Percentiles rank a stretch among this genome's conserved stretches.
phyloP scores from a whole-genome alignment of 1,284 basidiomycete genomes.

The Paramarasmius palmivorus region DNA sequence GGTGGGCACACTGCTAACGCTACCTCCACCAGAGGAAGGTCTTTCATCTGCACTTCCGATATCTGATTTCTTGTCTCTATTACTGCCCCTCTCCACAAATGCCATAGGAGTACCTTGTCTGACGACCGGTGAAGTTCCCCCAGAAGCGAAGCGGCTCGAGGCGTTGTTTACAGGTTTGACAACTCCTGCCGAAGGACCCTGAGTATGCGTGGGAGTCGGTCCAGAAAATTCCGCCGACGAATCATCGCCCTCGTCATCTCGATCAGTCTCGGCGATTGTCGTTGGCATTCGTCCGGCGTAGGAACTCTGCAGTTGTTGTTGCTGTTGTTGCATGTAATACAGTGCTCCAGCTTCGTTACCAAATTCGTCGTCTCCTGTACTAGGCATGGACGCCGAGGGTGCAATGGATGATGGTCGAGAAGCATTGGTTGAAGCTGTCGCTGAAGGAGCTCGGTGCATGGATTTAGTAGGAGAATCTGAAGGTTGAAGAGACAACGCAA shows the following conservation, averaged over 20 bases:
- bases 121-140: slow-evolving; percentile 20
- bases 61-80: neutral
- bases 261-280: slow-evolving; percentile 36
- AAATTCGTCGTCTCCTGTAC: slow-evolving; percentile 38
- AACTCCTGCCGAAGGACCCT: neutral
- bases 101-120: slow-evolving; percentile 42
- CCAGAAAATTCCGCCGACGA: slow-evolving; percentile 12
- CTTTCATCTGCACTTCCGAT: slow-evolving; percentile 6
- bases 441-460: neutral
- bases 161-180: slow-evolving; percentile 5
- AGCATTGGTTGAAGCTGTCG: neutral
- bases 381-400: neutral
- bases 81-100: slow-evolving; percentile 28
- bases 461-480: neutral
- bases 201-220: slow-evolving; percentile 11
- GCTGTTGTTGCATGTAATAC: slow-evolving; percentile 67
- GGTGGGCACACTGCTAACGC: neutral
- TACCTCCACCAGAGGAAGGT: slow-evolving; percentile 11
- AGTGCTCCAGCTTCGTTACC: slow-evolving; percentile 61
- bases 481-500: neutral
- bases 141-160: slow-evolving; percentile 17
- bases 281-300: slow-evolving; percentile 37
- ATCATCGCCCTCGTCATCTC: slow-evolving; percentile 23
- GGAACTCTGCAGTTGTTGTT: slow-evolving; percentile 29
- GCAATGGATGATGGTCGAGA: neutral